phyloP scores from a whole-genome alignment of 1,139 yeast genomes.

The Suhomyces yuchorum region DNA sequence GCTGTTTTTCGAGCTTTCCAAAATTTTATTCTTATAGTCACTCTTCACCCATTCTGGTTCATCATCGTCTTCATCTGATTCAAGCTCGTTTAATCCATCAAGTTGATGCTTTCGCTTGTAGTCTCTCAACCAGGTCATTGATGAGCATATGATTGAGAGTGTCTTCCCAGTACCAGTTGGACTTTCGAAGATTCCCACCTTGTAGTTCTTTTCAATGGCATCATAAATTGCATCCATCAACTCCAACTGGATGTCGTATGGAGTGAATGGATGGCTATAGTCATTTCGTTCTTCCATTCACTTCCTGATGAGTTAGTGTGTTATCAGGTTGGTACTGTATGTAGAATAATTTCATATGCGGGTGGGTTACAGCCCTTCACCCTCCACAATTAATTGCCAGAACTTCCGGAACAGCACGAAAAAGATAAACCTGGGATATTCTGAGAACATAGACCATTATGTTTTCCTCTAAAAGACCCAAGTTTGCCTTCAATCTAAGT shows the following conservation, averaged over 20 bases:
- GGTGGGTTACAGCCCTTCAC: background rate
- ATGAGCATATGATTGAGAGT: slow-evolving; percentile 78
- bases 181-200: slow-evolving; percentile 83
- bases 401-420: background rate
- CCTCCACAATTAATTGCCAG: slow-evolving; percentile 2
- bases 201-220: slow-evolving; percentile 57
- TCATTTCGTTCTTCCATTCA: slow-evolving; percentile 4
- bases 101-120: slow-evolving; percentile 46
- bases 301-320: background rate
- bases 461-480: slow-evolving; percentile 31
- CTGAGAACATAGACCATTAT: background rate
- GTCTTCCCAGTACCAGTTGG: slow-evolving; percentile 98
- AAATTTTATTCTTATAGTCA: slow-evolving; percentile 39
- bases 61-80: slow-evolving; percentile 38
- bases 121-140: slow-evolving; percentile 83
- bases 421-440: background rate
- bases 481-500: slow-evolving; percentile 59
- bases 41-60: slow-evolving; percentile 66
- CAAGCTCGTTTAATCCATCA: slow-evolving; percentile 28
- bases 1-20: slow-evolving; percentile 30
- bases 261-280: slow-evolving; percentile 77
- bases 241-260: slow-evolving; percentile 76
- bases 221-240: slow-evolving; percentile 76
- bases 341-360: slow-evolving; percentile 4
- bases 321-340: background rate